Evolutionary conservation across 768 basidiomycete species (phyloP).

Genomic region (Suillus luteus): DNA sequence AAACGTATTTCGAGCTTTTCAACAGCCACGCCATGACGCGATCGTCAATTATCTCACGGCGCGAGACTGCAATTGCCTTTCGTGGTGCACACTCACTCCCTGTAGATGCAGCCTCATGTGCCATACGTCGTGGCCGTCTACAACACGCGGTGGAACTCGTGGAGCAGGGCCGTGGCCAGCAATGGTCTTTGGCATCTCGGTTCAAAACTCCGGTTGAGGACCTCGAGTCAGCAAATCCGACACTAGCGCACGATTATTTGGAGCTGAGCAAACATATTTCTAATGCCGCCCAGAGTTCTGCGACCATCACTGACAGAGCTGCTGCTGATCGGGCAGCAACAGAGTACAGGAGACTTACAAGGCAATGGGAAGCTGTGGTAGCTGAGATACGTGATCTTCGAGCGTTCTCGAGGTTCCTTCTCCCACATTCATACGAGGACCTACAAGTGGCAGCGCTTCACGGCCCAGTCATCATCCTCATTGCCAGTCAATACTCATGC

Average conservation of each 20-base stretch:
- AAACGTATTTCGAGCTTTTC: background rate
- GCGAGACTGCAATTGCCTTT: background rate
- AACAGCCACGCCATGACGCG: background rate
- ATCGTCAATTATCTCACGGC: background rate
- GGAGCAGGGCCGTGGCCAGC: background rate
- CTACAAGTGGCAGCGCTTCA: background rate
- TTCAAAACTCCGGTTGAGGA: background rate
- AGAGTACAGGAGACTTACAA: rapidly evolving
- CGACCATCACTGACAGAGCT: background rate
- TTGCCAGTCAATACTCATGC: too few relatives aligned
- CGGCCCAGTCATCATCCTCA: too few relatives aligned
- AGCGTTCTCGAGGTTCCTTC: constrained; percentile 12
- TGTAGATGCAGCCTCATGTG: background rate
- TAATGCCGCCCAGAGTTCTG: background rate
- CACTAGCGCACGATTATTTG: too few relatives aligned
- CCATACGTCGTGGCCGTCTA: rapidly evolving
- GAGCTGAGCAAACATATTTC: too few relatives aligned
- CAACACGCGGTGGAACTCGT: background rate
- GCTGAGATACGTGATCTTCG: constrained; percentile 6
- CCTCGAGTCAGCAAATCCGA: too few relatives aligned
- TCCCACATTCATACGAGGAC: constrained; percentile 16
- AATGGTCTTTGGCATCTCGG: background rate
- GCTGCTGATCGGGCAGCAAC: background rate
- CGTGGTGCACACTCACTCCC: background rate
- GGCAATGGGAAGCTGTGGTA: background rate